These are phyloP conservation scores for Cantharellus anzutake DNA, from an alignment of 768 basidiomycete species.

Conservation along the genomic window DNA sequence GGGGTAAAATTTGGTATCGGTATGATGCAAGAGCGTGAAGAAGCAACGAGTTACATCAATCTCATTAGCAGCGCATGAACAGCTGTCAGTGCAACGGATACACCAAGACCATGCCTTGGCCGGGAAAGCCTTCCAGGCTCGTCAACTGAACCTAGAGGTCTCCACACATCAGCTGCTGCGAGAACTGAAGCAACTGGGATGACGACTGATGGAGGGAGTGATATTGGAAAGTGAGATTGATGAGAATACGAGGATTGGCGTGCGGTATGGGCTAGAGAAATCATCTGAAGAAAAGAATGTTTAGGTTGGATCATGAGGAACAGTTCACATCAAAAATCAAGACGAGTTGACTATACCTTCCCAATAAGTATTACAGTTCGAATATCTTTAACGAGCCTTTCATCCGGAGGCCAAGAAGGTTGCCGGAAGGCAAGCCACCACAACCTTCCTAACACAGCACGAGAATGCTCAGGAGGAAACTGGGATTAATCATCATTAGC, in stretches of 20 bases:
- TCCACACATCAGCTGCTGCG: not conserved
- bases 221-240: not conserved
- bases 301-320: not conserved
- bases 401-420: too few relatives aligned
- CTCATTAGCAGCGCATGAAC: not conserved
- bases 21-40: not conserved
- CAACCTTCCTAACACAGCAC: too few relatives aligned
- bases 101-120: not conserved
- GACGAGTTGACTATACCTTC: not conserved
- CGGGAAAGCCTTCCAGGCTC: not conserved
- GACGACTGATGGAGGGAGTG: not conserved
- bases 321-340: not conserved
- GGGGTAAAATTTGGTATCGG: not conserved
- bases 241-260: too few relatives aligned
- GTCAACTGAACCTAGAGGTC: not conserved
- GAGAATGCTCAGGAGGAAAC: too few relatives aligned
- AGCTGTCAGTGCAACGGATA: not conserved
- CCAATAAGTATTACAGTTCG: not conserved
- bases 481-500: too few relatives aligned
- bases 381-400: not conserved
- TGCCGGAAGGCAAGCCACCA: too few relatives aligned
- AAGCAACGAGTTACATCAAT: not conserved
- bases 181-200: not conserved
- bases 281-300: not conserved
- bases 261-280: not conserved